Percentiles rank a stretch among this genome's conserved stretches.
phyloP scores from a whole-genome alignment of 164 flowering plant species.

The Protea cynaroides region DNA sequence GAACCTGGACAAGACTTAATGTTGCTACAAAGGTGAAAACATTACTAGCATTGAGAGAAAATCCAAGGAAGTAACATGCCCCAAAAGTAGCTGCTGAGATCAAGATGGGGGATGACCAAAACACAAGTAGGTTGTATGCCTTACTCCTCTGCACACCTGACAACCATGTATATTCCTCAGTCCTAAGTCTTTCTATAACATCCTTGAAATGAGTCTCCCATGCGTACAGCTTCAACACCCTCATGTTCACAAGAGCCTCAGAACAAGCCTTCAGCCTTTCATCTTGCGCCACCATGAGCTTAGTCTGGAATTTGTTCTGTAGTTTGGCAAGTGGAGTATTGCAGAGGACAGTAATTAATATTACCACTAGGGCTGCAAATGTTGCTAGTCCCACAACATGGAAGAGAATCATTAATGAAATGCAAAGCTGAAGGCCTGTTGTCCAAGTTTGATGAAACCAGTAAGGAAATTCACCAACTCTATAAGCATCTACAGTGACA shows the following conservation, averaged over 20 bases:
- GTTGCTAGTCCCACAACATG: conserved; percentile 55
- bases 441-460: conserved; percentile 80
- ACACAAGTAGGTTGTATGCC: conserved; percentile 41
- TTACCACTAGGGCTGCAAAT: conserved; percentile 43
- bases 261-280: conserved; percentile 45
- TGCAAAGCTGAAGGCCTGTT: conserved; percentile 46
- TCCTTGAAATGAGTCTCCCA: conserved; percentile 69
- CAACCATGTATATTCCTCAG: conserved; percentile 47
- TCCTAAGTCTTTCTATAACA: conserved; percentile 36
- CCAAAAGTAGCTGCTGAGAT: conserved; percentile 61
- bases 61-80: conserved; percentile 46
- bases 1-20: conserved; percentile 64
- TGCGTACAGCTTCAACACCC: conserved; percentile 60
- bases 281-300: conserved; percentile 59
- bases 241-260: conserved; percentile 60
- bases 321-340: conserved; percentile 62
- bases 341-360: conserved; percentile 42
- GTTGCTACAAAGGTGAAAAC: conserved; percentile 85
- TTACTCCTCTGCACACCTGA: conserved; percentile 41
- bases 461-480: conserved; percentile 65
- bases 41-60: conserved; percentile 53
- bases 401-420: conserved; percentile 43
- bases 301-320: conserved; percentile 46
- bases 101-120: conserved; percentile 64
- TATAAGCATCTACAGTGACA: conserved; percentile 63